These are phyloP conservation scores for Lunularia cruciata DNA, from an alignment of 225 moss, liverwort and hornwort genomes.

Conservation along the genomic window DNA sequence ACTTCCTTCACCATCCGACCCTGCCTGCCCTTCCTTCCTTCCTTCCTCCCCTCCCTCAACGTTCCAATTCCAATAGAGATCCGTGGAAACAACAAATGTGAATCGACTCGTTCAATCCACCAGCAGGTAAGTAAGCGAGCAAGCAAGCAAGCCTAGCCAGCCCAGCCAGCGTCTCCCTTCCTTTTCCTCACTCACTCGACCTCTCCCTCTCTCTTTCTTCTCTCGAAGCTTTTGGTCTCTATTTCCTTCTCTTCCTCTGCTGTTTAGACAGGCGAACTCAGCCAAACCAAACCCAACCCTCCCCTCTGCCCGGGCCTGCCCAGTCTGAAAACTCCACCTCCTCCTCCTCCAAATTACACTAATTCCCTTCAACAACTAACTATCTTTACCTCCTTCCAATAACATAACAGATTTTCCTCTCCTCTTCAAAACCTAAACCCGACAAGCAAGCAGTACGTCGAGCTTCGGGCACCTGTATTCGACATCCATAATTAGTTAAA, in stretches of 20 bases:
- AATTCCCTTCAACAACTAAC: neutral
- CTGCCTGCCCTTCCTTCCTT: constrained; percentile 6
- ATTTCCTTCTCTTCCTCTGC: neutral
- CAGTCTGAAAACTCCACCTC: no score
- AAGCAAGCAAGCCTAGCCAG: constrained; percentile 1
- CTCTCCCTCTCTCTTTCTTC: neutral
- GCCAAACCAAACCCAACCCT: constrained; percentile 1
- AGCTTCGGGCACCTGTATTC: no score
- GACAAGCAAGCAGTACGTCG: no score
- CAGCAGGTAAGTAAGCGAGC: neutral
- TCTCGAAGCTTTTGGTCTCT: constrained; percentile 10
- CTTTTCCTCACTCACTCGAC: constrained; percentile 15
- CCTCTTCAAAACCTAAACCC: no score
- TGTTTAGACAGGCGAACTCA: neutral
- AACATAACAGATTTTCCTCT: no score
- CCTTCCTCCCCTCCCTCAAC: constrained; percentile 16
- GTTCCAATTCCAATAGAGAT: constrained; percentile 21
- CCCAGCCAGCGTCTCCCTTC: neutral
- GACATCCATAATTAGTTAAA: no score
- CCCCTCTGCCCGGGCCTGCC: neutral
- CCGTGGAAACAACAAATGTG: constrained; percentile 7
- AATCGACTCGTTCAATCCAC: constrained; percentile 3
- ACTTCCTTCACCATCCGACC: neutral
- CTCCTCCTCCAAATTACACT: neutral
- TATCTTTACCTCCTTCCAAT: no score